phyloP scores from a whole-genome alignment of 345 rosid genomes.

The Lepidium africanum region DNA sequence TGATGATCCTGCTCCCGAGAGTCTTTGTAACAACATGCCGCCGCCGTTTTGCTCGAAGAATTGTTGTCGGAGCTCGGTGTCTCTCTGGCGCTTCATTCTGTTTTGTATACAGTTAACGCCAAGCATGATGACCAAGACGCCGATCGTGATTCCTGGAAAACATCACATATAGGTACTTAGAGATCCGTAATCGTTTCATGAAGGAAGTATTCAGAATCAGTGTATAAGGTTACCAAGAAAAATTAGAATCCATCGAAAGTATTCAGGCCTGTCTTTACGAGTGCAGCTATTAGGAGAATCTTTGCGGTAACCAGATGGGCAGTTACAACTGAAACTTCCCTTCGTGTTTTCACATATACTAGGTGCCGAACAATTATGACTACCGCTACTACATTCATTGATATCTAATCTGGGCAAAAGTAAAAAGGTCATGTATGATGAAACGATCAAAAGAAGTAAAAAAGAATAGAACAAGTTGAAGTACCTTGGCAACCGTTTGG shows the following conservation, averaged over 20 bases:
- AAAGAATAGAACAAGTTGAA: too few species aligned
- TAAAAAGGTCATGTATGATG: too few species aligned
- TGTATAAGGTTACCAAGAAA: background rate
- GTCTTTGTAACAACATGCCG: background rate
- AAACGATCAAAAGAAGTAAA: too few species aligned
- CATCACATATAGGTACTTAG: too few species aligned
- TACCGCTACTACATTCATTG: background rate
- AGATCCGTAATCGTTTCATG: too few species aligned
- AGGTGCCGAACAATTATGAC: background rate
- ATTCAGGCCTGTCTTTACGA: too few species aligned
- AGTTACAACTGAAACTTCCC: background rate
- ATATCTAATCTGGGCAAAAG: conserved; percentile 4
- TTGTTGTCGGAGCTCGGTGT: background rate
- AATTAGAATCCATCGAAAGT: background rate
- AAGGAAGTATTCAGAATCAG: too few species aligned
- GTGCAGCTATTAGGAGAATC: too few species aligned
- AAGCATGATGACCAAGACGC: background rate
- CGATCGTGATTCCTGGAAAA: background rate
- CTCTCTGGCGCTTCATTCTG: background rate
- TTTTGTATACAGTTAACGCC: background rate
- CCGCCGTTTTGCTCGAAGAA: background rate
- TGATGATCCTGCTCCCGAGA: background rate
- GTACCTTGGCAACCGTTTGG: too few species aligned
- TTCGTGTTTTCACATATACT: background rate
- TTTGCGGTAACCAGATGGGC: too few species aligned